Evolutionary conservation across 495 filamentous ascomycete species (phyloP), one percentile per base, ranked within the genome.

Genomic region (Tuber indicum): DNA sequence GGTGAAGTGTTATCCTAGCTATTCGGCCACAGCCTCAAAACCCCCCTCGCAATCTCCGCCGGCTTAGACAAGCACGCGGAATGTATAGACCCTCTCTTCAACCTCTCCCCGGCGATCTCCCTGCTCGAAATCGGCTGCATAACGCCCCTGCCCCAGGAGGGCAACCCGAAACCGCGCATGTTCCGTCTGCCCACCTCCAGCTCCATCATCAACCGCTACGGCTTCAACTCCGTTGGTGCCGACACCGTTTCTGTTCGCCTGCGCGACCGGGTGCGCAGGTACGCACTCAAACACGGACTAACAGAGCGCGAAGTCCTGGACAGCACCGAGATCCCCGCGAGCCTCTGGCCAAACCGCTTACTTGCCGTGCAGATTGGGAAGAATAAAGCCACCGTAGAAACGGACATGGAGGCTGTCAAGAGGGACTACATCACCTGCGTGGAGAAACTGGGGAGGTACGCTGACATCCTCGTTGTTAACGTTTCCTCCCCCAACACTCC

Each of bases 331-430:
- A 86, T 88, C 6, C 92, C 94, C 0, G 96, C 96, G 1, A 93
- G 90, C 84, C 84, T 99, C 76, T 85, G 87, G 47, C 86, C 89
- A 0, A 94, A 94, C 10, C 89, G 91, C 72, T 86, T 98, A 75
- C 86, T 98, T 66, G 91, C 92, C 1, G 93, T 99, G n/a, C 95
- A 99, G 83, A 90, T 99, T 42, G 93, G 95, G n/a, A 98, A 99
- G 89, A 98, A 97, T 85, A 97, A 96, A 86, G 83, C 86, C 66
- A 99, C 96, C 1, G 88, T 93, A 14, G 94, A 96, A 78, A 86
- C 87, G 21, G 93, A 99, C 83, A 90, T 97, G 62, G 88, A 92
- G 43, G 94, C 94, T 39, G 92, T 98, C 70, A 91, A 89, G 81
- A 84, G 85, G 43, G 96, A 98, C 86, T 97, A 98, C 81, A 91